Evolutionary conservation across 805 yeast species (phyloP), one percentile per base, ranked within the genome.

Genomic region (Saccharomycopsis javanensis): DNA sequence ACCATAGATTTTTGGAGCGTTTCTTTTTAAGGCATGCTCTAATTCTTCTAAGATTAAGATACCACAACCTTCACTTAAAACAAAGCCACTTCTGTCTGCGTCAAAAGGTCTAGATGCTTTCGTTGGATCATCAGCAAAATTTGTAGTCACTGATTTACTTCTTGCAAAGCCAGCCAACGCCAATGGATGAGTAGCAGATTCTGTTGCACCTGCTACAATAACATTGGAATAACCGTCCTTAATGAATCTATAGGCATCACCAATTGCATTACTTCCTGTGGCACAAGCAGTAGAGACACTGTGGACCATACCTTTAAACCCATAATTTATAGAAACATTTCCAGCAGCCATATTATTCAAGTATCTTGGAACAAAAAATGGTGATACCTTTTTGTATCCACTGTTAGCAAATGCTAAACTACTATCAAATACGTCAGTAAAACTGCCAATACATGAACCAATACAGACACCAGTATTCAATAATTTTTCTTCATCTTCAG

Each of bases 261-360:
- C 98, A 52, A 94, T 84, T 0, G 97, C 79, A 66, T 94, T 95
- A 30, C 86, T 79, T 0, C 99, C 99, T 0, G 99, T 90, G 3
- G 99, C 96, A 73, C 99, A 94, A 0, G 99, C 99, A 0, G 98
- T 90, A 1, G 96, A 80, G 0, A 83, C 94, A 0, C 96, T 75
- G 66, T 91, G 97, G 48, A 87, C 80, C 1, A 96, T 96, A 0
- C 99, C 99, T 64, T 79, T 74, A 42, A 90, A 72, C 1, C 86
- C 86, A 64, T 82, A 80, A 61, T 80, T 77, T 57, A 94, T 91
- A 5, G 96, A 85, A 5, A 94, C 80, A 60, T 89, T 83, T 2
- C 98, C 97, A 0, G 91, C 89, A 0, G 96, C 96, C 98, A 94
- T 94, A 67, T 94, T 94, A 38, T 87, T 79, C 42, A 94, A 74